These are phyloP conservation scores for Yarrowia sp. DNA, from an alignment of 805 yeast genomes.

Conservation along the genomic window DNA sequence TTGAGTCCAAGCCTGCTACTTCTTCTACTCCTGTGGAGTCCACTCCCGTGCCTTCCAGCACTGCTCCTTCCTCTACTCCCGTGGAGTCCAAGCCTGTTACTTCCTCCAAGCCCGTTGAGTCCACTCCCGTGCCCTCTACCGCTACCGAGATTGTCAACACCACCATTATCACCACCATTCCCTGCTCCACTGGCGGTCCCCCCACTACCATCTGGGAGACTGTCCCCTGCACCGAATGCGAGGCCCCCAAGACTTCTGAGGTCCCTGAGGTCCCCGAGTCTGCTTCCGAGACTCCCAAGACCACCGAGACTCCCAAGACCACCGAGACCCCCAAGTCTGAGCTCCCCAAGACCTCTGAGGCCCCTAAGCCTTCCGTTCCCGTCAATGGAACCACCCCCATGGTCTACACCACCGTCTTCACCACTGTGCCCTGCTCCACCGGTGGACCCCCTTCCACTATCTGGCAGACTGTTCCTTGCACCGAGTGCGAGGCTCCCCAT, in stretches of 20 bases:
- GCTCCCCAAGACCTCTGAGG: slow-evolving; percentile 3
- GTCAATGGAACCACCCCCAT: slow-evolving; percentile 9
- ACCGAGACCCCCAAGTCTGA: neutral
- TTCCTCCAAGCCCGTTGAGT: neutral
- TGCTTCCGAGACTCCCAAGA: slow-evolving; percentile 9
- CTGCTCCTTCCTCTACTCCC: slow-evolving; percentile 5
- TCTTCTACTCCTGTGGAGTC: neutral
- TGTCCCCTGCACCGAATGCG: slow-evolving; percentile 20
- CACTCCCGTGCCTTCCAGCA: slow-evolving; percentile 27
- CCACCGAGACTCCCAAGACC: neutral
- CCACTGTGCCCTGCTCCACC: slow-evolving; percentile 31
- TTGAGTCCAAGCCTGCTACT: neutral
- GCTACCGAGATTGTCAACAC: slow-evolving; percentile 11
- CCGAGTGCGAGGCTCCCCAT: slow-evolving; percentile 22
- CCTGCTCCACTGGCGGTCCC: slow-evolving; percentile 32
- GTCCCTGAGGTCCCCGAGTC: slow-evolving; percentile 8
- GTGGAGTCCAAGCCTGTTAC: neutral
- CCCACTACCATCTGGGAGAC: slow-evolving; percentile 22
- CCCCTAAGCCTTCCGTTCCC: slow-evolving; percentile 5
- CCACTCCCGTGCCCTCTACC: neutral
- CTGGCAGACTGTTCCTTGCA: slow-evolving; percentile 18
- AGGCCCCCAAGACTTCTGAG: slow-evolving; percentile 8
- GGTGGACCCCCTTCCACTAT: slow-evolving; percentile 33
- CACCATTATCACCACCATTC: slow-evolving; percentile 19
- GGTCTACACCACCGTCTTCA: slow-evolving; percentile 15